Percentiles rank a stretch among this genome's conserved stretches.
These are phyloP conservation scores for Dendrobium nobile DNA, from an alignment of 106 monocot genomes.

Conservation along the genomic window DNA sequence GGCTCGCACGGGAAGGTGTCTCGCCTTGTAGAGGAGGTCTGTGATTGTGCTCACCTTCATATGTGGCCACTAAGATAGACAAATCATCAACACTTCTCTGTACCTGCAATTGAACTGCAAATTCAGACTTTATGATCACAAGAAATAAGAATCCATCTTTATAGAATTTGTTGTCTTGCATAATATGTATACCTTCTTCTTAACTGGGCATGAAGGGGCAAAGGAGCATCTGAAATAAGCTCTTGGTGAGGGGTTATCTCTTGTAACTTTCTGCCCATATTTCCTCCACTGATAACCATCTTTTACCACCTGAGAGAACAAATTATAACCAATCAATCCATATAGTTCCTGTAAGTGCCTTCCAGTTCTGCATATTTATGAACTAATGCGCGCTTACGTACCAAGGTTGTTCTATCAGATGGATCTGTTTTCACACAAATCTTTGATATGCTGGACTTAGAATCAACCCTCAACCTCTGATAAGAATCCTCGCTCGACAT, in stretches of 20 bases:
- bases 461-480: conserved; percentile 1
- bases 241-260: conserved; percentile 22
- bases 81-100: conserved; percentile 21
- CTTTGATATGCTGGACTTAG: background rate
- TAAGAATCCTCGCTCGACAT: conserved; percentile 7
- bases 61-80: conserved; percentile 19
- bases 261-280: conserved; percentile 27
- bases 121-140: background rate
- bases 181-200: conserved; percentile 17
- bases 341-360: background rate
- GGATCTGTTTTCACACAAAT: conserved; percentile 1
- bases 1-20: background rate
- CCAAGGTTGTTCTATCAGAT: background rate
- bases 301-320: conserved; percentile 10
- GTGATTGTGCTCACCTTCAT: conserved; percentile 28
- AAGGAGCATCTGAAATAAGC: conserved; percentile 26
- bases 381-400: background rate
- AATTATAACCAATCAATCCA: background rate
- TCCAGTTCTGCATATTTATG: background rate
- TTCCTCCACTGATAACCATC: conserved; percentile 32
- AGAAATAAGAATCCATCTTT: background rate
- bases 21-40: background rate
- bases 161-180: background rate
- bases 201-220: conserved; percentile 20
- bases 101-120: conserved; percentile 2